Evolutionary conservation across 1,284 basidiomycete species (phyloP), one percentile per base, ranked within the genome.

Genomic region (Cutaneotrichosporon cavernicola): DNA sequence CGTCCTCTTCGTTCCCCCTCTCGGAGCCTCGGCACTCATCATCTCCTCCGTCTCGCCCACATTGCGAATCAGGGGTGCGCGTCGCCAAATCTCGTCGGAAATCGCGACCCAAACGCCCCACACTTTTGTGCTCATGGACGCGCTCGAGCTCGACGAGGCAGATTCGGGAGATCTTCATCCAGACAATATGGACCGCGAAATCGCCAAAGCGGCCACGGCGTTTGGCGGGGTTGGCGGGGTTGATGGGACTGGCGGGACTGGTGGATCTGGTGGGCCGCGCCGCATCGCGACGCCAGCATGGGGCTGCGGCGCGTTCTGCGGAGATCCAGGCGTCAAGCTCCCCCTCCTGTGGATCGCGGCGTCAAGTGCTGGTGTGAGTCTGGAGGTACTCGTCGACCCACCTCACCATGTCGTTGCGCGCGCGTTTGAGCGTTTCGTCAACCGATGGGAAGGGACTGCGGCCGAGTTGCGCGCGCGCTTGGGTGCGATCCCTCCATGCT

Each of bases 221-320:
- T 59, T 59, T 9, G 11, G n/a, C 47, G 30, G 43, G 5, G 9
- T 10, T 2, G 5, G 10, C 0, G n/a, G 14, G 26, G 47, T 59
- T 6, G 26, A 3, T 3, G 26, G 26, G 26, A 3, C 3, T 26
- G 26, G 26, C 3, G 26, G 26, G 26, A 3, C 26, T 26, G 26
- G 26, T 26, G 26, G 26, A 26, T 26, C 26, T 26, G 26, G 3
- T 26, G 26, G 26, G 26, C 26, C 26, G 26, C 26, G 26, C 26
- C 3, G 26, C 26, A 3, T 26, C 3, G 31, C 11, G 5, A 21
- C 58, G 10, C 38, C 38, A 11, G 47, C 36, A 5, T 59, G 58
- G 58, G 58, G 58, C 5, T 59, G 58, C 22, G 58, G 58, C 11
- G 58, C 58, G n/a, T 59, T 59, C 46, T 43, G 58, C 31, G 58